phyloP scores from a whole-genome alignment of 345 rosid genomes.

The Citrus mangshanensis region DNA sequence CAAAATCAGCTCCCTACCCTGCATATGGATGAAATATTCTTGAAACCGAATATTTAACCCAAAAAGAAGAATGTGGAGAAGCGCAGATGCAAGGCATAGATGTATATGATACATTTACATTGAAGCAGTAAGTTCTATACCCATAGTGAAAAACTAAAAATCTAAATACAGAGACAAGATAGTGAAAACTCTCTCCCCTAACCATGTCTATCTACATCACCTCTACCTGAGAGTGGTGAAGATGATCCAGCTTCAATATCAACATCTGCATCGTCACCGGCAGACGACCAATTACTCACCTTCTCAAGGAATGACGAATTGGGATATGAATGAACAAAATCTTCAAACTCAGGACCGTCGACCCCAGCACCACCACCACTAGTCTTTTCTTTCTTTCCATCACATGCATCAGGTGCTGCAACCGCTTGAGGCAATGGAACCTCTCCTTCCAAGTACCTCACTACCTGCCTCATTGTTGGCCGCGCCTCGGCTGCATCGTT shows the following conservation, averaged over 20 bases:
- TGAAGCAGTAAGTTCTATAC: neutral
- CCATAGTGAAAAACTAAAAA: neutral
- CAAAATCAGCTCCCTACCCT: no score
- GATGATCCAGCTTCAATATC: constrained; percentile 45
- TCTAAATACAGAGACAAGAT: neutral
- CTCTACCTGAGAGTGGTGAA: constrained; percentile 29
- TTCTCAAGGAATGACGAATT: constrained; percentile 38
- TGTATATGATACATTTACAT: neutral
- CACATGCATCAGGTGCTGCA: constrained; percentile 43
- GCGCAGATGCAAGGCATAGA: neutral
- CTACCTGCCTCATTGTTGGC: constrained; percentile 77
- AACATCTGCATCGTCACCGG: constrained; percentile 29
- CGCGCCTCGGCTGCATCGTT: constrained; percentile 52
- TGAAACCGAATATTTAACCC: neutral
- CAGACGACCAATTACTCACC: constrained; percentile 31
- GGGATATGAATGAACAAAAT: constrained; percentile 48
- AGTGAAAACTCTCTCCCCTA: neutral
- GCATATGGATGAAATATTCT: neutral
- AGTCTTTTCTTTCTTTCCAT: constrained; percentile 26
- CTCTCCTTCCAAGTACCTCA: constrained; percentile 74
- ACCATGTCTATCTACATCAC: constrained; percentile 20
- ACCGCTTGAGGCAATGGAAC: constrained; percentile 44
- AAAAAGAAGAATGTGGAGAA: neutral
- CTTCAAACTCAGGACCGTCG: constrained; percentile 31
- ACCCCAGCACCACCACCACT: constrained; percentile 3